Evolutionary conservation across 345 rosid species (phyloP).

Genomic region (Eutrema japonicum): DNA sequence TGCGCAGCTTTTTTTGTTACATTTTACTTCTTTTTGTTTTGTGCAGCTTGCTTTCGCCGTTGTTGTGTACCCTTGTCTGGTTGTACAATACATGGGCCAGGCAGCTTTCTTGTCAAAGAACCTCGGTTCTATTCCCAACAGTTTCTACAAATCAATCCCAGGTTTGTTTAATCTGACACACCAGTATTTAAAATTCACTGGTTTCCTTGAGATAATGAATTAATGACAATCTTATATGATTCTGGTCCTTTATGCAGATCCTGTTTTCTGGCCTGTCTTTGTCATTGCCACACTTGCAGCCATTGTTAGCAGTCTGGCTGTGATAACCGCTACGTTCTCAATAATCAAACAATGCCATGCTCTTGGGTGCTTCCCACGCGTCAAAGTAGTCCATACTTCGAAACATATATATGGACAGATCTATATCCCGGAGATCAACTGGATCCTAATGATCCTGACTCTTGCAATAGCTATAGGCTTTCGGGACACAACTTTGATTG

Average conservation of each 20-base stretch:
- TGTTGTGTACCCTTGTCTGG: slow-evolving; percentile 88
- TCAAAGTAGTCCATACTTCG: slow-evolving; percentile 90
- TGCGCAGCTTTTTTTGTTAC: slow-evolving; percentile 26
- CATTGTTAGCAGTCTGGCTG: slow-evolving; percentile 88
- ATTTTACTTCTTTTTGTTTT: slow-evolving; percentile 31
- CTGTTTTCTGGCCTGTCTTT: slow-evolving; percentile 88
- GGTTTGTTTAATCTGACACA: slow-evolving; percentile 50
- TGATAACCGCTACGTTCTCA: slow-evolving; percentile 89
- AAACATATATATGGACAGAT: slow-evolving; percentile 86
- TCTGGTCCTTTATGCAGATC: slow-evolving; percentile 54
- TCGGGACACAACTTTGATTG: slow-evolving; percentile 73
- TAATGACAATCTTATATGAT: slow-evolving; percentile 26
- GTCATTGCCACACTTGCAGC: slow-evolving; percentile 92
- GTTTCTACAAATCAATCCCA: slow-evolving; percentile 82
- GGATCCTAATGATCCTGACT: slow-evolving; percentile 93
- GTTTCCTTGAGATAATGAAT: neutral
- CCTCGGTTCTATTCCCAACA: slow-evolving; percentile 48
- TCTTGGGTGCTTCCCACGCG: slow-evolving; percentile 95
- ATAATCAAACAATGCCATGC: slow-evolving; percentile 91
- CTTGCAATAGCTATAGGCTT: slow-evolving; percentile 83
- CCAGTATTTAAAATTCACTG: slow-evolving; percentile 12
- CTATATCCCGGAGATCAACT: slow-evolving; percentile 94
- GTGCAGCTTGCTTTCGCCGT: slow-evolving; percentile 80
- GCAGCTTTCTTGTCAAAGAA: slow-evolving; percentile 91
- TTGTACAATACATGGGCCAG: slow-evolving; percentile 97